Evolutionary conservation across 1,284 basidiomycete genomes (phyloP).

Genomic region (Omphalotus olearius): DNA sequence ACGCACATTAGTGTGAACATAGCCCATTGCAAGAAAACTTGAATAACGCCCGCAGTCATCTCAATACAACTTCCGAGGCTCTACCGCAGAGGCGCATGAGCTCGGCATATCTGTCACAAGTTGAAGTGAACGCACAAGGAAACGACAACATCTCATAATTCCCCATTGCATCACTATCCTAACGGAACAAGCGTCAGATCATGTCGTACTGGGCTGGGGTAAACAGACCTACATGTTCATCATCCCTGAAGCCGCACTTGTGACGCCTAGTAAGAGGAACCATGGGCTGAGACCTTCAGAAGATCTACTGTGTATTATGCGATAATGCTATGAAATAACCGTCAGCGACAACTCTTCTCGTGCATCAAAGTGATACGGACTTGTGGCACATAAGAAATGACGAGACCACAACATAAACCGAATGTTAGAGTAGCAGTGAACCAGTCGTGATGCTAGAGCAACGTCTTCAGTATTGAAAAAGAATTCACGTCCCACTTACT

Average conservation of each 20-base stretch:
- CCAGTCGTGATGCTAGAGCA: conserved; percentile 66
- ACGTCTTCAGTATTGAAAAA: background rate
- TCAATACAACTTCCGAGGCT: conserved; percentile 75
- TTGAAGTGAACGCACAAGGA: conserved; percentile 50
- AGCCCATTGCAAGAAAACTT: conserved; percentile 83
- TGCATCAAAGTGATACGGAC: conserved; percentile 34
- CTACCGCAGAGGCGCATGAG: conserved; percentile 31
- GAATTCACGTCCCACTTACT: background rate
- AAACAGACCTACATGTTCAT: conserved; percentile 65
- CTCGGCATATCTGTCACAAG: background rate
- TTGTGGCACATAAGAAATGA: conserved; percentile 89
- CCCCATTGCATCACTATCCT: conserved; percentile 88
- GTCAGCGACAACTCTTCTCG: conserved; percentile 1
- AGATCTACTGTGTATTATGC: conserved; percentile 72
- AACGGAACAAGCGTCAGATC: conserved; percentile 11
- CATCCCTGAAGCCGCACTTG: conserved; percentile 76
- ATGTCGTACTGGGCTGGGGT: background rate
- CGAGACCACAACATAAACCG: conserved; percentile 74
- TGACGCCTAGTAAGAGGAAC: conserved; percentile 92
- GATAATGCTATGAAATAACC: conserved; percentile 47
- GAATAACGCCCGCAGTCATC: conserved; percentile 79
- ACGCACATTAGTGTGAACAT: conserved; percentile 84
- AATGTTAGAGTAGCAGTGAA: conserved; percentile 71
- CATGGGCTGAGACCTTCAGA: conserved; percentile 90
- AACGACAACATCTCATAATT: conserved; percentile 77